Evolutionary conservation across 805 yeast genomes (phyloP), one percentile per base, ranked within the genome.

Genomic region (Yarrowia sp.): DNA sequence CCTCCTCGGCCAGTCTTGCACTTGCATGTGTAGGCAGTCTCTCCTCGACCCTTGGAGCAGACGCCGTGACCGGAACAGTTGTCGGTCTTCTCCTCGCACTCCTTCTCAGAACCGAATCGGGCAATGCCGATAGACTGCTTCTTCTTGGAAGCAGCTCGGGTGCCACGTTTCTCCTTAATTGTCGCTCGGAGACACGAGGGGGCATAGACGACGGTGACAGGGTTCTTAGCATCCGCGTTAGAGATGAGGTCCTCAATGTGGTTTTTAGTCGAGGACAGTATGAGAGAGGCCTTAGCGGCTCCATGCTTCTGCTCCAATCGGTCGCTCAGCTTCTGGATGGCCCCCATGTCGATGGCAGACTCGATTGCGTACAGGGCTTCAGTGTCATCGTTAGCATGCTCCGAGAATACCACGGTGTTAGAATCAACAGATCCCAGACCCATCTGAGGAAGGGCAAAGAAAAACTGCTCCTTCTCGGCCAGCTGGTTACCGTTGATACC

Each of bases 1-100:
- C 83, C 83, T 15, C 80, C 82, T 79, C 80, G 80, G 70, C 72
- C 69, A 33, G 78, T 75, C 52, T 68, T 69, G 73, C 83, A 80
- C 43, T 72, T 73, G 74, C 83, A 80, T 36, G 72, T 70, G 69
- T 68, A 79, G 61, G 58, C 65, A n/a, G 72, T 73, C 49, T 72
- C 73, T 42, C 67, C 68, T 63, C 75, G 72, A 38, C 70, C 52
- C 68, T 71, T 71, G 39, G 72, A 74, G 71, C 82, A 79, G 47
- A 70, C 13, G n/a, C 82, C 82, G 66, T 73, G 80, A 65, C 78
- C 78, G 14, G 79, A 72, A 73, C 82, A 79, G 71, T 55, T 66
- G 71, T 74, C 70, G 36, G 82, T 79, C 43, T 63, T 47, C 53
- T 70, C 66, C 36, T 70, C 73, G 70, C 82, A 79, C 67, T 72